Evolutionary conservation across 768 basidiomycete genomes (phyloP).

Genomic region (Macrocybe gigantea): DNA sequence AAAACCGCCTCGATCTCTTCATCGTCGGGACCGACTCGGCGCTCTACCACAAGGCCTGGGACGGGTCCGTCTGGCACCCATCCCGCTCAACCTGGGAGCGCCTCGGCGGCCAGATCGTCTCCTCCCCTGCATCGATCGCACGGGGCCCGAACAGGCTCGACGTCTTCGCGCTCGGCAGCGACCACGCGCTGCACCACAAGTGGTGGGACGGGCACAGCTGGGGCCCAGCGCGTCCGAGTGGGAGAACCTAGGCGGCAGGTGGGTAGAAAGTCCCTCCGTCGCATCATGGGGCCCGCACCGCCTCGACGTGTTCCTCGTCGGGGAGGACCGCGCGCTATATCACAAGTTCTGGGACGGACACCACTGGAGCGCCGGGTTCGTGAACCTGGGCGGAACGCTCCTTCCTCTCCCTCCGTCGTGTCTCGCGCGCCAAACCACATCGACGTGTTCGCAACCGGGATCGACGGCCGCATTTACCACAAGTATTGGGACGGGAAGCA

Average conservation of each 20-base stretch:
- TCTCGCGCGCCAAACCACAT: neutral
- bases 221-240: neutral
- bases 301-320: slow-evolving; percentile 5
- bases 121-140: slow-evolving; percentile 4
- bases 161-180: slow-evolving; percentile 8
- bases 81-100: neutral
- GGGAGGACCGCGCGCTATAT: neutral
- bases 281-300: neutral
- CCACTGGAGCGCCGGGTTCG: neutral
- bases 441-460: slow-evolving; percentile 6
- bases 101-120: slow-evolving; percentile 2
- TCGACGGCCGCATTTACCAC: slow-evolving; percentile 3
- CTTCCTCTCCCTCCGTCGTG: neutral
- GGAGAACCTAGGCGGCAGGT: slow-evolving; percentile 6
- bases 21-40: slow-evolving; percentile 7
- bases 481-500: slow-evolving; percentile 7
- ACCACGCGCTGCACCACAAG: slow-evolving; percentile 7
- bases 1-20: slow-evolving; percentile 9
- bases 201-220: slow-evolving; percentile 6
- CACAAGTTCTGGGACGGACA: slow-evolving; percentile 2
- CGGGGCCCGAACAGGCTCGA: slow-evolving; percentile 9
- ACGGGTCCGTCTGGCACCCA: slow-evolving; percentile 2
- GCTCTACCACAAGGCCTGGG: slow-evolving; percentile 8
- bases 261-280: slow-evolving; percentile 3
- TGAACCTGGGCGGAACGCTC: slow-evolving; percentile 1